Conservation (phyloP, 2,329 filamentous ascomycete genomes). For the Geosmithia morbida region DNA sequence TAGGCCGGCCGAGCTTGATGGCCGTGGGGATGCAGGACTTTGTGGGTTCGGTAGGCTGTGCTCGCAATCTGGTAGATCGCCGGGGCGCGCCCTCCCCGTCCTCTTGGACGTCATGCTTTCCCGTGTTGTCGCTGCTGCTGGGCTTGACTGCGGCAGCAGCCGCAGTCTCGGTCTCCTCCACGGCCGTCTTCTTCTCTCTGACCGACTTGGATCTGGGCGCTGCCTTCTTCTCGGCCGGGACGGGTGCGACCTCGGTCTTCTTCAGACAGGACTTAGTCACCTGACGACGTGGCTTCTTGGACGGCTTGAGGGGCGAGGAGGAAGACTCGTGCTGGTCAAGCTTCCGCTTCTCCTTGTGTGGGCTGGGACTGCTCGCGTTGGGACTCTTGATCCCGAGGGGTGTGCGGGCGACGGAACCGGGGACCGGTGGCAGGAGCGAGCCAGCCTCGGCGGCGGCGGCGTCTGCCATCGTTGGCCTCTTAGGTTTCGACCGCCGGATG, state of each 20-base stretch:
- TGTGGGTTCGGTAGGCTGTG: conserved; percentile 5
- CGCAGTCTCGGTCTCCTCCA: no score
- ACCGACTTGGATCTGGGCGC: not conserved
- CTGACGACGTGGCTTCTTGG: conserved; percentile 10
- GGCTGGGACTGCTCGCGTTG: conserved; percentile 15
- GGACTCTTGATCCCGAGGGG: conserved; percentile 19
- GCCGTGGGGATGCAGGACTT: conserved; percentile 20
- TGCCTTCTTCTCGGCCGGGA: conserved; percentile 1
- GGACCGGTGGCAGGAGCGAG: conserved; percentile 10
- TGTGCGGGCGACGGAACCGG: conserved; percentile 9
- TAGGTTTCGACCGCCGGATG: conserved; percentile 16
- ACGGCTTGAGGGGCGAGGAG: conserved; percentile 9
- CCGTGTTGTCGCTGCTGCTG: not conserved
- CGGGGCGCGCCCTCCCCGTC: conserved; percentile 7
- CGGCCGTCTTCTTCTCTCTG: not conserved
- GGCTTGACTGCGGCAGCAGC: conserved; percentile 1
- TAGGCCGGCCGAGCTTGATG: conserved; percentile 14
- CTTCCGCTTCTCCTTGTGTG: conserved; percentile 17
- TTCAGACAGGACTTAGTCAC: conserved; percentile 4
- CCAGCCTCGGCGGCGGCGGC: conserved; percentile 12
- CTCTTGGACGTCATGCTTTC: conserved; percentile 4
- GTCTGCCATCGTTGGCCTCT: conserved; percentile 8
- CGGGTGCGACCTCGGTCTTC: conserved; percentile 1
- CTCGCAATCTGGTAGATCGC: conserved; percentile 18
- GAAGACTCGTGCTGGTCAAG: conserved; percentile 11